Conservation (phyloP, 2,329 filamentous ascomycete species). For the Cercospora nicotianae region DNA sequence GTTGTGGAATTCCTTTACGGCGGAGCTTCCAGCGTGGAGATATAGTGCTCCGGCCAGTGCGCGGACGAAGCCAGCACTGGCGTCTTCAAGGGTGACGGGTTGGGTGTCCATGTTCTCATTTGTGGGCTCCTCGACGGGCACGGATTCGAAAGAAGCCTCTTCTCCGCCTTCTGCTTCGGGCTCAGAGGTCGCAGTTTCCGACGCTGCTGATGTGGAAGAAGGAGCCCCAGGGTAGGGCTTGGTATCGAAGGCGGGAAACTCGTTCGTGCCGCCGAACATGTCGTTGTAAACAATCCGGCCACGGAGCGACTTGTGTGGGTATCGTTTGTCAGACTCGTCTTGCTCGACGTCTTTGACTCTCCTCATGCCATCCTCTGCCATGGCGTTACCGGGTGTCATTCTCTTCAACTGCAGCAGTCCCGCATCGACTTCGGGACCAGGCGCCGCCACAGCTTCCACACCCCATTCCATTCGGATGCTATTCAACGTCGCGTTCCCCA, state of each 20-base stretch:
- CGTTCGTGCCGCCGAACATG: conserved; percentile 71
- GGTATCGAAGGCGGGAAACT: conserved; percentile 25
- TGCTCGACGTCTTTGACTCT: conserved; percentile 37
- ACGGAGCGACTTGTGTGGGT: conserved; percentile 49
- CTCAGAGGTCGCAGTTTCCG: not conserved
- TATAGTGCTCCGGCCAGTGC: conserved; percentile 84
- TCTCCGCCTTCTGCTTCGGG: conserved; percentile 2
- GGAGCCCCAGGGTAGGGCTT: conserved; percentile 29
- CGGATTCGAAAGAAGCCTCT: conserved; percentile 5
- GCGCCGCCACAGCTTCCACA: conserved; percentile 80
- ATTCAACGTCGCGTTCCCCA: conserved; percentile 71
- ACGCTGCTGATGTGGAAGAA: conserved; percentile 9
- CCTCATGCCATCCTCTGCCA: conserved; percentile 36
- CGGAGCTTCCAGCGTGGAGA: conserved; percentile 74
- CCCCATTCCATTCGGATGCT: conserved; percentile 84
- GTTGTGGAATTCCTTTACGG: conserved; percentile 79
- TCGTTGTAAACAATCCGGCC: conserved; percentile 79
- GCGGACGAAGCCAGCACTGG: conserved; percentile 74
- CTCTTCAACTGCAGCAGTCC: conserved; percentile 79
- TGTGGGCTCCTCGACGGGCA: not conserved
- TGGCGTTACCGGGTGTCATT: conserved; percentile 45
- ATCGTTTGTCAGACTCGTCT: conserved; percentile 39
- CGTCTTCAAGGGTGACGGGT: conserved; percentile 54
- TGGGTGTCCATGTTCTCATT: conserved; percentile 18
- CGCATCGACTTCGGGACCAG: conserved; percentile 87